These are phyloP conservation scores for Kickxella alabastrina DNA, from an alignment of 192 early-diverging fungal species.

Conservation along the genomic window DNA sequence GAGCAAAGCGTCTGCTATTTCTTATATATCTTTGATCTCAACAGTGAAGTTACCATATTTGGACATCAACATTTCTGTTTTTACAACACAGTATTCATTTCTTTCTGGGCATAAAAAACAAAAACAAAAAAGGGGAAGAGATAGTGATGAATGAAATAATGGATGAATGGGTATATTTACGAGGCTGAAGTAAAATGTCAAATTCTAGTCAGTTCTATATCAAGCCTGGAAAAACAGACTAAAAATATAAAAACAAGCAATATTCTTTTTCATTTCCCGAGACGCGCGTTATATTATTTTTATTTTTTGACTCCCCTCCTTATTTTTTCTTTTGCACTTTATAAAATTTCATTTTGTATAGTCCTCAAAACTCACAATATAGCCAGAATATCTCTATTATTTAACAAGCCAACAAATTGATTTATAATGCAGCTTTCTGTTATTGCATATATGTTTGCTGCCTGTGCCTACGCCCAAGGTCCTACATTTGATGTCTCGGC, in stretches of 20 bases:
- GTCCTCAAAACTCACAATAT: no score
- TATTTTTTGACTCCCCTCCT: no score
- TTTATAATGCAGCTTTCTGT: conserved; percentile 36
- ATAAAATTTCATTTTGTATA: not conserved
- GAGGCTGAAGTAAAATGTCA: no score
- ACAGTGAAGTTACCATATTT: not conserved
- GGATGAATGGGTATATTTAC: no score
- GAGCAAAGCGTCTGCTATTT: not conserved
- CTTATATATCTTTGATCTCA: not conserved
- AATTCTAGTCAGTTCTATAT: no score
- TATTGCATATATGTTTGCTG: conserved; percentile 20
- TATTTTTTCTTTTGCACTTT: no score
- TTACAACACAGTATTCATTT: not conserved
- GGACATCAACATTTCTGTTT: not conserved
- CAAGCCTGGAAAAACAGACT: no score
- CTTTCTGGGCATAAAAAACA: not conserved
- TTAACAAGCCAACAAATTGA: no score
- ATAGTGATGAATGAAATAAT: not conserved
- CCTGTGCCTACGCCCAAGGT: conserved; percentile 25
- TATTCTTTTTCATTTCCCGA: not conserved
- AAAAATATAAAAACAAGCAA: no score
- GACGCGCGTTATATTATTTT: not conserved
- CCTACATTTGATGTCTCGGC: not conserved
- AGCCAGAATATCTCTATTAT: no score
- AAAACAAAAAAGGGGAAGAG: no score